Conservation (phyloP, 148 eudicot species). For the Amaranthus hypochondriacus region DNA sequence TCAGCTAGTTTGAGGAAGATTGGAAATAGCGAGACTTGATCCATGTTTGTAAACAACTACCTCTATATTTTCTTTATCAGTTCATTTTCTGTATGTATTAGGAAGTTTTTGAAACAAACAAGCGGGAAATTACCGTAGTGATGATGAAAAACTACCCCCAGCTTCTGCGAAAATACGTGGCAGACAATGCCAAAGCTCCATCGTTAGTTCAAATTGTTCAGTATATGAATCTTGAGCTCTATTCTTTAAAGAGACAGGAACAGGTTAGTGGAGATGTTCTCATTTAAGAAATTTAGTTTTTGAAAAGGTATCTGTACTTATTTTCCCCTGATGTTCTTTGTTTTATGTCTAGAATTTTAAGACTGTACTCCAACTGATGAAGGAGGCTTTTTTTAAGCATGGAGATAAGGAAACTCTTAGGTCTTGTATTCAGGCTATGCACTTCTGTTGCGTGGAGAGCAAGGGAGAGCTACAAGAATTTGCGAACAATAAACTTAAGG, state of each 20-base stretch:
- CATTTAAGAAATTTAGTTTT: not conserved
- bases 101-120: slow-evolving; percentile 64
- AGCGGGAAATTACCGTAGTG: slow-evolving; percentile 63
- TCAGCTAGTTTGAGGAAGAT: not conserved
- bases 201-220: slow-evolving; percentile 61
- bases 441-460: slow-evolving; percentile 64
- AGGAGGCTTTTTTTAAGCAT: slow-evolving; percentile 83
- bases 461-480: slow-evolving; percentile 89
- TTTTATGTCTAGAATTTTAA: slow-evolving; percentile 55
- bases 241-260: slow-evolving; percentile 94
- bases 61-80: not conserved
- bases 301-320: no score
- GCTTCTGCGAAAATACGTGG: slow-evolving; percentile 77
- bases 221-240: slow-evolving; percentile 84
- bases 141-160: slow-evolving; percentile 86
- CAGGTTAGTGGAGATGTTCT: slow-evolving; percentile 46
- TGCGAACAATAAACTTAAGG: slow-evolving; percentile 69
- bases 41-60: not conserved
- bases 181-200: slow-evolving; percentile 84
- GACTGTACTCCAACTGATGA: slow-evolving; percentile 62
- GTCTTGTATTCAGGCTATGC: slow-evolving; percentile 73
- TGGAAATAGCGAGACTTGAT: not conserved
- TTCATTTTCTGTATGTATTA: slow-evolving; percentile 26
- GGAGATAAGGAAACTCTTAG: slow-evolving; percentile 90
- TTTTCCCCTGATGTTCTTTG: no score